Evolutionary conservation across 1,139 yeast species (phyloP).

Genomic region (Scheffersomyces illinoinensis): DNA sequence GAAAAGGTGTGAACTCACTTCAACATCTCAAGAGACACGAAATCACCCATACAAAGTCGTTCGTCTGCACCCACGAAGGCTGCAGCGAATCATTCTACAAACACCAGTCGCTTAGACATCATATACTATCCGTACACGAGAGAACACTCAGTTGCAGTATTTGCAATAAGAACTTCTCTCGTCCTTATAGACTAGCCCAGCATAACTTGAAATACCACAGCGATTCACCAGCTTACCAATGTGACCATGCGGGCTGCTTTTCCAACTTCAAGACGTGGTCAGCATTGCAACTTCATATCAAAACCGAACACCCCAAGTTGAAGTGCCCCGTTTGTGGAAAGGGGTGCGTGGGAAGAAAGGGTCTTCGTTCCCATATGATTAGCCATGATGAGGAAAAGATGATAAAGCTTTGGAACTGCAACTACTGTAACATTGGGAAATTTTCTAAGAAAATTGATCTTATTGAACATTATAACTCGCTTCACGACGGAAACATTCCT

Average conservation of each 20-base stretch:
- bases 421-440: constrained; percentile 41
- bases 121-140: constrained; percentile 64
- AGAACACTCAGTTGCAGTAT: constrained; percentile 51
- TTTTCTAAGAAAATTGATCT: constrained; percentile 38
- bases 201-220: constrained; percentile 65
- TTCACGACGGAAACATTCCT: constrained; percentile 44
- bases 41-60: constrained; percentile 73
- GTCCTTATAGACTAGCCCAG: constrained; percentile 62
- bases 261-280: constrained; percentile 73
- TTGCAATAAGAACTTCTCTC: constrained; percentile 59
- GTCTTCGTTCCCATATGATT: constrained; percentile 70
- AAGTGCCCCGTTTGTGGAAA: constrained; percentile 69
- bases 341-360: constrained; percentile 72
- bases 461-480: constrained; percentile 43
- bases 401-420: constrained; percentile 64
- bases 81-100: constrained; percentile 74
- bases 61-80: constrained; percentile 57
- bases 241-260: constrained; percentile 63
- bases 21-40: constrained; percentile 88
- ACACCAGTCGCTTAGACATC: constrained; percentile 78
- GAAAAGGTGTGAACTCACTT: constrained; percentile 76
- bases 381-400: constrained; percentile 52
- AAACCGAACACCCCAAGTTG: constrained; percentile 70
- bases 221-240: constrained; percentile 55
- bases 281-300: constrained; percentile 69